These are phyloP conservation scores for Xylaria arbuscula DNA, from an alignment of 2,329 filamentous ascomycete species.

Conservation along the genomic window DNA sequence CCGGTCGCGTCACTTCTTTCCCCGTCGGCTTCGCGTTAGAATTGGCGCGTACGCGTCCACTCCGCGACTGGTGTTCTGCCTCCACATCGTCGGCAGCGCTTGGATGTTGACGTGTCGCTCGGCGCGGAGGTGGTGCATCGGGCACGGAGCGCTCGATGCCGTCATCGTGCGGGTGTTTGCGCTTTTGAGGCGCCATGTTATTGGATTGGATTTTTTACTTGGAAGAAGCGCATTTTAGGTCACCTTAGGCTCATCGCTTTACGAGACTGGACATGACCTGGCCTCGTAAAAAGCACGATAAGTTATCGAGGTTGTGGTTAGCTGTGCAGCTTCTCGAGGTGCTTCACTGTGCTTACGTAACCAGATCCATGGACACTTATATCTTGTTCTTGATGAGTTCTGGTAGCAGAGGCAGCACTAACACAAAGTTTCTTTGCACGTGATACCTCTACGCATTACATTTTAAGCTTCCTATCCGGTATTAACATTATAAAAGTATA, in stretches of 20 bases:
- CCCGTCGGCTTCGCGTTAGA: conserved; percentile 25
- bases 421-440: conserved; percentile 30
- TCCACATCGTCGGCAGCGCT: conserved; percentile 18
- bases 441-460: conserved; percentile 30
- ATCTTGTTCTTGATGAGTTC: background rate
- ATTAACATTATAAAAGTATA: no score
- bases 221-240: background rate
- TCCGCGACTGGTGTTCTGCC: conserved; percentile 44
- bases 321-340: background rate
- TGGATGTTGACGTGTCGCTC: conserved; percentile 47
- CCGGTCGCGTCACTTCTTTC: conserved; percentile 14
- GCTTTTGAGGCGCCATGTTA: conserved; percentile 49
- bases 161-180: conserved; percentile 47
- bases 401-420: background rate
- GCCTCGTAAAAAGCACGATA: background rate
- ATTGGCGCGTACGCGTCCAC: conserved; percentile 45
- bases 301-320: background rate
- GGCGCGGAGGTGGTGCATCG: conserved; percentile 40
- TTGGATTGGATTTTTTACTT: background rate
- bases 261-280: background rate
- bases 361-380: background rate
- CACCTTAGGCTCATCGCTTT: background rate
- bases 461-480: no score
- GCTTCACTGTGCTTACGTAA: conserved; percentile 39
- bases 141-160: conserved; percentile 24